Percentiles rank a stretch among this genome's conserved stretches.
phyloP scores from a whole-genome alignment of 179 eudicot genomes.

The Heliamphora pulchella region DNA sequence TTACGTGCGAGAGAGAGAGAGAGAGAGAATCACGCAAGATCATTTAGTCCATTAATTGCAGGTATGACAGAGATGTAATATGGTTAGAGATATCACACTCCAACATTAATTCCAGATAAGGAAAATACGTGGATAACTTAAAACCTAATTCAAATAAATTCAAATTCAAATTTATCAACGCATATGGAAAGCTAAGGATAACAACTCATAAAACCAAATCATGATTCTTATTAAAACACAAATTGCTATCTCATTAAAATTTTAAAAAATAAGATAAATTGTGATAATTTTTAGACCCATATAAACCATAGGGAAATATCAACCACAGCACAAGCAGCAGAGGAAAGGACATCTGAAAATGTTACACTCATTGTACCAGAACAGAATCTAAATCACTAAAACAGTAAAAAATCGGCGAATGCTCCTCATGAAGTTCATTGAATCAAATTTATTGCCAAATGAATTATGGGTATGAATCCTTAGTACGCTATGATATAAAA shows the following conservation, averaged over 20 bases:
- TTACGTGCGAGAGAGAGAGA: too few species aligned
- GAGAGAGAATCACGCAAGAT: too few species aligned
- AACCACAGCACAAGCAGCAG: not conserved
- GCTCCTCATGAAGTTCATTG: not conserved
- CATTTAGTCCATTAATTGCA: too few species aligned
- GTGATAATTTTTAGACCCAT: too few species aligned
- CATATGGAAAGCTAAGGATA: not conserved
- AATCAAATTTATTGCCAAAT: not conserved
- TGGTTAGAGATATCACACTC: not conserved
- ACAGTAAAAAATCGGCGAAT: not conserved
- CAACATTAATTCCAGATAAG: not conserved
- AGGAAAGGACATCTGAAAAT: not conserved
- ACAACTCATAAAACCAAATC: not conserved
- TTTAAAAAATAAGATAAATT: too few species aligned
- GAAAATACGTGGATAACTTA: not conserved
- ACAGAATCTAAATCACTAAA: not conserved
- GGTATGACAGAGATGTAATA: not conserved
- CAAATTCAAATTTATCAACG: not conserved
- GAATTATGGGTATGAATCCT: not conserved
- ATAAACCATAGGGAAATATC: not conserved
- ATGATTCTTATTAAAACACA: not conserved
- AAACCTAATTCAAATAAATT: not conserved
- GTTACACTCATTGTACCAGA: not conserved
- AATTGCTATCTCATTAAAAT: too few species aligned
- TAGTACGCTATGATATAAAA: not conserved